Evolutionary conservation across 2,329 filamentous ascomycete genomes (phyloP).

Genomic region (Grosmannia clavigera): DNA sequence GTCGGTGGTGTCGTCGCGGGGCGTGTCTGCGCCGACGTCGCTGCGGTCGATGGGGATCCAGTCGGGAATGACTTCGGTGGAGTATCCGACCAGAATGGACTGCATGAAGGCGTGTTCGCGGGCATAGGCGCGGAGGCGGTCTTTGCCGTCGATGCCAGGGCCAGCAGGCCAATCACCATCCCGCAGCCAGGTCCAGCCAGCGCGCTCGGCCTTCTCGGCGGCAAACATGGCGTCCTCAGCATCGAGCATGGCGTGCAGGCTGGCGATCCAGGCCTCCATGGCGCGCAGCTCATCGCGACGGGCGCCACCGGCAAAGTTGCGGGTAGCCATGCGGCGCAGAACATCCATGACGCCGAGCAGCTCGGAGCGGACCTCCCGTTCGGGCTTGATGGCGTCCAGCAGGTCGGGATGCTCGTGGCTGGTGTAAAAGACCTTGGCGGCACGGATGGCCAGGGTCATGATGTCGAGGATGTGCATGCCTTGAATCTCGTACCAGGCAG

Average conservation of each 20-base stretch:
- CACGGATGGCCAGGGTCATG: conserved; percentile 86
- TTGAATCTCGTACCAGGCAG: conserved; percentile 71
- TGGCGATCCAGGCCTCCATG: conserved; percentile 67
- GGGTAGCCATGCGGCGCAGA: conserved; percentile 78
- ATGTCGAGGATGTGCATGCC: conserved; percentile 88
- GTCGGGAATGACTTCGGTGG: conserved; percentile 46
- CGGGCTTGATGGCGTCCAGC: conserved; percentile 74
- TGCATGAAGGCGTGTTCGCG: conserved; percentile 71
- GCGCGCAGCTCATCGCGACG: conserved; percentile 63
- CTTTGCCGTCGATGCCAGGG: conserved; percentile 20
- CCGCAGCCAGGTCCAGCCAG: conserved; percentile 68
- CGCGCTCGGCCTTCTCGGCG: conserved; percentile 55
- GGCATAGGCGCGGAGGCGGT: conserved; percentile 46
- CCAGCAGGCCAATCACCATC: conserved; percentile 52
- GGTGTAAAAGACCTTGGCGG: conserved; percentile 94
- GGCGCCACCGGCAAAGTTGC: conserved; percentile 76
- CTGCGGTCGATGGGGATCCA: conserved; percentile 48
- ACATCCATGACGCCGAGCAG: conserved; percentile 80
- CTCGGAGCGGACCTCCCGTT: conserved; percentile 74
- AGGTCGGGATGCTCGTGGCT: conserved; percentile 78
- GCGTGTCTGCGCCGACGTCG: conserved; percentile 5
- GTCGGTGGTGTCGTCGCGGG: not conserved
- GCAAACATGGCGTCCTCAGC: conserved; percentile 68
- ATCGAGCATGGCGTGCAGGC: conserved; percentile 64
- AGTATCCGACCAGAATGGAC: conserved; percentile 40